Evolutionary conservation across 2,329 filamentous ascomycete species (phyloP), one percentile per base, ranked within the genome.

Genomic region (Hypoxylon sp.): DNA sequence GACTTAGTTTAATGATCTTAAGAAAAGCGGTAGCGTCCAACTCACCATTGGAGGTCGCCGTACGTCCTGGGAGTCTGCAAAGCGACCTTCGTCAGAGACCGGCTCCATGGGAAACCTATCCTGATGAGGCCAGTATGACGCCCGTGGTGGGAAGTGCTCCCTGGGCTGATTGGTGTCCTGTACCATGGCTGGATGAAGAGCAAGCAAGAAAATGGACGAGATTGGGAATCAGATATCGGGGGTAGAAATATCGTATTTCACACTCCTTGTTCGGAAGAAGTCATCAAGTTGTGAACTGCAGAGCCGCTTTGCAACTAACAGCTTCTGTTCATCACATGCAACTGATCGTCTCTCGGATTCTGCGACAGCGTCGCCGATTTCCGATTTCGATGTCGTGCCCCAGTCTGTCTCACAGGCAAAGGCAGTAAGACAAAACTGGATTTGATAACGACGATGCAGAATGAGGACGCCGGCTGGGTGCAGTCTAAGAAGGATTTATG

Each of bases 1-100:
- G 24, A 21, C 39, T 77, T 57, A 76, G 73, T 58, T 68, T 7
- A 10, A 24, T 13, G 6, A 21, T 50, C 19, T 29, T 11, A 37
- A 35, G 46, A 15, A 56, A 46, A 21, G 7, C 10, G 47, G n/a
- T 21, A 6, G 35, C 6, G 15, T 52, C 4, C 39, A 21, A 72
- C 74, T 73, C 75, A 83, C 82, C 79, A 81, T 79, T 13, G 80
- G 80, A 17, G 79, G 79, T 42, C 79, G 77, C 15, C 80, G 79
- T 54, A 77, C 68, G 54, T 80, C 80, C 66, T 78, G 76, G 1
- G 75, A 67, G 24, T 82, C 80, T 17, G 75, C 56, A 44, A 79
- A 79, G 17, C 81, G 80, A 48, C 70, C 69, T 44, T 79, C 77
- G n/a, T 81, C 79, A 10, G 67, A 47, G 19, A 67, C 55, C 31